These are phyloP conservation scores for Metarhizium sp. DNA, from an alignment of 2,329 filamentous ascomycete genomes.

Conservation along the genomic window DNA sequence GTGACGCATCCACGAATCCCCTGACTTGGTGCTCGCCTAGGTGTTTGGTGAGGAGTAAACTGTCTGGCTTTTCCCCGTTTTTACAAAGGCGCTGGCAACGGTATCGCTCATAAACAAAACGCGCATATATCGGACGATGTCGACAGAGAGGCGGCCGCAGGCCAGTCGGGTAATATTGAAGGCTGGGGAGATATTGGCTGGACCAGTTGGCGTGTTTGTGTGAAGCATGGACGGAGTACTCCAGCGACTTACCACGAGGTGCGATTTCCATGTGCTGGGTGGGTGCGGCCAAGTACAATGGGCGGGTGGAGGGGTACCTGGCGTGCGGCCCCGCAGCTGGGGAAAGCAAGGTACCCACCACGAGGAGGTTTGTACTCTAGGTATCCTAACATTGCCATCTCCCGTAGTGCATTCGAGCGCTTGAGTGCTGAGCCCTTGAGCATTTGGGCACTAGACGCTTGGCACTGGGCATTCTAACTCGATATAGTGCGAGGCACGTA, in stretches of 20 bases:
- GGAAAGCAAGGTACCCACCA: not conserved
- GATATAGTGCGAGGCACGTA: too few relatives aligned
- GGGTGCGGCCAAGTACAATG: not conserved
- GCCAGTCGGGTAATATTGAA: not conserved
- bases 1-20: too few relatives aligned
- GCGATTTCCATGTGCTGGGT: not conserved
- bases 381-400: too few relatives aligned
- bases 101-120: not conserved
- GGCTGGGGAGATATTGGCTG: not conserved
- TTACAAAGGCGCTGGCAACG: not conserved
- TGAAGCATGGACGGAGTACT: not conserved
- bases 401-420: too few relatives aligned
- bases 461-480: too few relatives aligned
- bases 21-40: not conserved
- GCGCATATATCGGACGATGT: not conserved
- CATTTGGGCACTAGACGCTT: too few relatives aligned
- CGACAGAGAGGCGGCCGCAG: not conserved
- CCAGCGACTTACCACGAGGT: not conserved
- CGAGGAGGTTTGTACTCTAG: not conserved
- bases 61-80: not conserved
- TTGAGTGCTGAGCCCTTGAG: too few relatives aligned
- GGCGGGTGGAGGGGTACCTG: not conserved
- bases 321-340: not conserved
- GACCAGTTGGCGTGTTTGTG: not conserved
- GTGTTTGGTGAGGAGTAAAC: not conserved